Conservation (phyloP, 352 stramenopile species). For the Phytophthora quininea region DNA sequence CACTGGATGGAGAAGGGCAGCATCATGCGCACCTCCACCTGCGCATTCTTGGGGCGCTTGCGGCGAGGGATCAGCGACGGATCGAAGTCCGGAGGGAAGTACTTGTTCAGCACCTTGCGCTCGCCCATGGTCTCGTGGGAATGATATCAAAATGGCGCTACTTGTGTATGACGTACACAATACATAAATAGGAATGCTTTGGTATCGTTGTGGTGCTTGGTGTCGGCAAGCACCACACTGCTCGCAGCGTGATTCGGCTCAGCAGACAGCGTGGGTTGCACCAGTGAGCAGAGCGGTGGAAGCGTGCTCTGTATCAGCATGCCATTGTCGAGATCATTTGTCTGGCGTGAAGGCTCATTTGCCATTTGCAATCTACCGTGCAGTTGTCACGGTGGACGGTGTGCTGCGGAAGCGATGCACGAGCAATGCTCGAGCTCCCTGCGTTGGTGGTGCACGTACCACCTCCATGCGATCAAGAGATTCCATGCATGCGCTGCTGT, state of each 20-base stretch:
- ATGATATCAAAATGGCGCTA: neutral
- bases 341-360: neutral
- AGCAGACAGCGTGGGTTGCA: neutral
- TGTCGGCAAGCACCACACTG: too few relatives aligned
- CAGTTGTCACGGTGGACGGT: neutral
- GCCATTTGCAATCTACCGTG: neutral
- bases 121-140: conserved; percentile 92
- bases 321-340: neutral
- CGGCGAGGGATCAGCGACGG: conserved; percentile 93
- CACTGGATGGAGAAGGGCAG: conserved; percentile 99
- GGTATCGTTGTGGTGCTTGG: neutral
- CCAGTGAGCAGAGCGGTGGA: neutral
- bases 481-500: neutral
- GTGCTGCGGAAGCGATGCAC: neutral
- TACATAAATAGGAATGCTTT: too few relatives aligned
- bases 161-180: neutral
- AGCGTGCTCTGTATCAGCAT: neutral
- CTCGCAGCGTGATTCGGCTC: neutral
- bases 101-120: conserved; percentile 99
- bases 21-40: conserved; percentile 99
- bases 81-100: conserved; percentile 99
- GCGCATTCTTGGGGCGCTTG: conserved; percentile 95
- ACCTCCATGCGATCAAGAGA: neutral
- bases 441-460: neutral
- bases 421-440: too few relatives aligned